Conservation (phyloP, 805 yeast genomes). For the Candida silvatica region DNA sequence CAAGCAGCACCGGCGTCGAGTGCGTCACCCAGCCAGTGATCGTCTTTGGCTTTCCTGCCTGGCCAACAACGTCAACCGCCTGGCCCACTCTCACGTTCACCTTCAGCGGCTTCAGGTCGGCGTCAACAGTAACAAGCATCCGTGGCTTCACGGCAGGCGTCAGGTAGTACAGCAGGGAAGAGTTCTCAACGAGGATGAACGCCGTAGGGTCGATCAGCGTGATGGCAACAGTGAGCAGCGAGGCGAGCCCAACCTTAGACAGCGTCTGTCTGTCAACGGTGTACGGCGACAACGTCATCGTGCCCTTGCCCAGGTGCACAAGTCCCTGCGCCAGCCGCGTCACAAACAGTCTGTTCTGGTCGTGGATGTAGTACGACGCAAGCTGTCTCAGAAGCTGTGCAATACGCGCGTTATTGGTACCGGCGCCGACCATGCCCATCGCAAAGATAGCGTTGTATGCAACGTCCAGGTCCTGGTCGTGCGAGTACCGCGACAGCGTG, state of each 20-base stretch:
- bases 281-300: constrained; percentile 82
- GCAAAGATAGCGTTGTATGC: constrained; percentile 92
- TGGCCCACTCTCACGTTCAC: constrained; percentile 98
- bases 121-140: constrained; percentile 88
- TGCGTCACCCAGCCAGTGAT: constrained; percentile 99
- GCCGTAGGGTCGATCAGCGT: constrained; percentile 79
- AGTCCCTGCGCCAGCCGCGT: constrained; percentile 94
- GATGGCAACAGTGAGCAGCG: constrained; percentile 75
- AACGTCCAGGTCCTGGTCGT: constrained; percentile 89
- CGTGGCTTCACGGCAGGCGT: constrained; percentile 89
- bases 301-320: constrained; percentile 93
- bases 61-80: constrained; percentile 98
- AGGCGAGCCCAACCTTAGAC: constrained; percentile 85
- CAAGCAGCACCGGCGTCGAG: constrained; percentile 90
- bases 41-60: constrained; percentile 98
- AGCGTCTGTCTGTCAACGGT: constrained; percentile 80
- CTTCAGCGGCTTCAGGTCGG: constrained; percentile 81
- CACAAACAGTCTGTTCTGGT: constrained; percentile 83
- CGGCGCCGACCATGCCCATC: constrained; percentile 98
- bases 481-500: constrained; percentile 91
- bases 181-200: constrained; percentile 67
- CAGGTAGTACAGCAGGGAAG: constrained; percentile 75
- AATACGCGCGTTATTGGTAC: constrained; percentile 95
- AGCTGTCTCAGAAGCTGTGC: constrained; percentile 93
- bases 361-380: constrained; percentile 87